Evolutionary conservation across 768 basidiomycete genomes (phyloP).

Genomic region (Hemileccinum rubropunctum): DNA sequence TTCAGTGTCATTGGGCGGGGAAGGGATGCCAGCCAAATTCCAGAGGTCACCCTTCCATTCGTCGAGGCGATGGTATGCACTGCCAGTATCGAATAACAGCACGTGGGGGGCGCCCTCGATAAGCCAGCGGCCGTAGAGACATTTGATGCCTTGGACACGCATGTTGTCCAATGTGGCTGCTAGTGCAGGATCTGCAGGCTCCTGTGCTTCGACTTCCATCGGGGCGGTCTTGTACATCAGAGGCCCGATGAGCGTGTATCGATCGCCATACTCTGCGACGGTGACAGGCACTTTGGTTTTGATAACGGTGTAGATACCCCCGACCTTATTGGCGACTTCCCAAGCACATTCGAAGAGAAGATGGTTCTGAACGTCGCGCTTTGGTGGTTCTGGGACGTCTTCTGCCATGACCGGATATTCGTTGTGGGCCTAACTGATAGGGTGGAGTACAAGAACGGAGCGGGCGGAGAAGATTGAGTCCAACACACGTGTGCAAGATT

Average conservation of each 20-base stretch:
- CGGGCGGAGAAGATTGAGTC: background rate
- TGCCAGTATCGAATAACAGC: slow-evolving; percentile 93
- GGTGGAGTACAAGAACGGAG: background rate
- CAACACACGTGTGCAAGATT: slow-evolving; percentile 14
- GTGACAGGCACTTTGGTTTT: slow-evolving; percentile 99
- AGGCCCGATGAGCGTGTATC: slow-evolving; percentile 97
- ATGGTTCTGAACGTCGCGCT: slow-evolving; percentile 75
- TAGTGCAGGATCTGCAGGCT: slow-evolving; percentile 79
- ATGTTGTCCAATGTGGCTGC: slow-evolving; percentile 75
- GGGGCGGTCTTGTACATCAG: slow-evolving; percentile 97
- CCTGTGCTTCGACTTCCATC: slow-evolving; percentile 96
- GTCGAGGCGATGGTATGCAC: slow-evolving; percentile 82
- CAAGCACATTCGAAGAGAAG: slow-evolving; percentile 94
- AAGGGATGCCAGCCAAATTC: slow-evolving; percentile 97
- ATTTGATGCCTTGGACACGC: slow-evolving; percentile 89
- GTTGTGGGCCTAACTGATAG: background rate
- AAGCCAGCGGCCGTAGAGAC: slow-evolving; percentile 95
- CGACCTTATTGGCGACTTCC: slow-evolving; percentile 99
- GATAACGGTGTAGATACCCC: slow-evolving; percentile 99
- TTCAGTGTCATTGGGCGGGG: slow-evolving; percentile 93
- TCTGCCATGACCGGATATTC: slow-evolving; percentile 21
- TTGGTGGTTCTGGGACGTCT: slow-evolving; percentile 21
- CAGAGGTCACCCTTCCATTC: slow-evolving; percentile 99
- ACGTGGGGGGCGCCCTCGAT: slow-evolving; percentile 96
- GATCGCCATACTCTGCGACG: slow-evolving; percentile 90